Evolutionary conservation across 2,329 filamentous ascomycete species (phyloP), one percentile per base, ranked within the genome.

Genomic region (Aspergillus terreus): DNA sequence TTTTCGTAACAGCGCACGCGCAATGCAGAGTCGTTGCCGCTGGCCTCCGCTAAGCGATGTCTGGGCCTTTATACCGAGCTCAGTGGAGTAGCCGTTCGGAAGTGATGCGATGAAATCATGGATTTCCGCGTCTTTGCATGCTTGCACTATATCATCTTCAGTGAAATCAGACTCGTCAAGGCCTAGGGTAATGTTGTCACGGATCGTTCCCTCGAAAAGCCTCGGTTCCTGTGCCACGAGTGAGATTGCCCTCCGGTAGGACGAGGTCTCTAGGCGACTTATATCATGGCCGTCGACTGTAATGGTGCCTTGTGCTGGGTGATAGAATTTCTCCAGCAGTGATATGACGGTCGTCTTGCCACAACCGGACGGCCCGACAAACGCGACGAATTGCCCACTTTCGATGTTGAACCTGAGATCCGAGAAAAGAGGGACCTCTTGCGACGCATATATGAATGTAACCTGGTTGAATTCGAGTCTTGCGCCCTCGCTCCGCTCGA

Each of bases 301-400:
- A 36, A 79, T 73, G 4, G 52, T 52, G 19, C 77, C 77, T 68
- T 9, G 74, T 15, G 81, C 74, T 0, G 84, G 71, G 44, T 89
- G 82, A 66, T 92, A 94, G 70, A 92, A 92, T 7, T 84, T 72
- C 58, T 82, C 76, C 7, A 83, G 71, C 2, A 83, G 71, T 1
- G 73, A 72, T 33, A 92, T 82, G 41, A 89, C 83, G n/a, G 83
- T 89, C 0, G 84, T 87, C 72, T 92, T 76, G 2, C 82, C 82
- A 50, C 79, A 82, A 4, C 82, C 81, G 0, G 77, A 82, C 1
- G 80, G 73, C 4, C 81, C 81, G 0, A 84, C 81, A 17, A 83
- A 70, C 0, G 80, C 81, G 3, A 78, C 70, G 44, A 78, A 82
- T 33, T 80, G 72, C 9, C 79, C 78, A 7, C 72, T 71, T 50